These are phyloP conservation scores for Scenedesmus sp. DNA, from an alignment of 163 green algal genomes.

Conservation along the genomic window DNA sequence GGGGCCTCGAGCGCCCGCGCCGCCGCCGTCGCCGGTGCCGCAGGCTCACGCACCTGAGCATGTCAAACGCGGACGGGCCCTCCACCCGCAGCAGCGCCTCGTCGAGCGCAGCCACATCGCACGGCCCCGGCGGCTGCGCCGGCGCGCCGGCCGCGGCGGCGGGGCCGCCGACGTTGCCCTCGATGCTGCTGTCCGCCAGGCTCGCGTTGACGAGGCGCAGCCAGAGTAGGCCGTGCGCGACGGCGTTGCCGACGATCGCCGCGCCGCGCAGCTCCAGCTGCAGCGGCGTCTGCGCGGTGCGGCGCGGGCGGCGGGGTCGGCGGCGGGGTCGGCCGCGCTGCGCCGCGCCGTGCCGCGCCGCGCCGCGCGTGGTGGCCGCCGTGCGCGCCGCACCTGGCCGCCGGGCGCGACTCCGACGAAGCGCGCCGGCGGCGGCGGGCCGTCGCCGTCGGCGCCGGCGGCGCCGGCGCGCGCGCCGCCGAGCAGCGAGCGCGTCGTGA, in stretches of 20 bases:
- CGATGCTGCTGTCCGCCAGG: neutral
- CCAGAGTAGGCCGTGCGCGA: neutral
- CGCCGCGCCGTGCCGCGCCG: no score
- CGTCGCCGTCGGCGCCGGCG: neutral
- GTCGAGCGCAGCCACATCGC: neutral
- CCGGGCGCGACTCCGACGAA: neutral
- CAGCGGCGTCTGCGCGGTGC: neutral
- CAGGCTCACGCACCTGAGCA: no score
- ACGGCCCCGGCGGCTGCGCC: neutral
- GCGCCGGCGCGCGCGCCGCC: neutral
- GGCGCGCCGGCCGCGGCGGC: neutral
- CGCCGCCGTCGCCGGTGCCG: no score
- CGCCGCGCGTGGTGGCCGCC: no score
- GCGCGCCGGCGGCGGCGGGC: neutral
- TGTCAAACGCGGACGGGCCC: slow-evolving; percentile 14
- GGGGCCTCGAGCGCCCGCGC: no score
- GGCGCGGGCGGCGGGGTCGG: no score
- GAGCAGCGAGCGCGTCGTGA: neutral
- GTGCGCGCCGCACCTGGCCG: neutral
- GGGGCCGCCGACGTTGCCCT: neutral
- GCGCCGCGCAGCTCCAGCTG: neutral
- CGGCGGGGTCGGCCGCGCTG: no score
- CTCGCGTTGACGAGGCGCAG: slow-evolving; percentile 20
- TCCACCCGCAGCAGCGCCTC: slow-evolving; percentile 1
- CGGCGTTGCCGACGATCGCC: neutral